Base-by-base conservation (phyloP, 1,284 basidiomycete genomes). In the Heterobasidion occidentale region DNA sequence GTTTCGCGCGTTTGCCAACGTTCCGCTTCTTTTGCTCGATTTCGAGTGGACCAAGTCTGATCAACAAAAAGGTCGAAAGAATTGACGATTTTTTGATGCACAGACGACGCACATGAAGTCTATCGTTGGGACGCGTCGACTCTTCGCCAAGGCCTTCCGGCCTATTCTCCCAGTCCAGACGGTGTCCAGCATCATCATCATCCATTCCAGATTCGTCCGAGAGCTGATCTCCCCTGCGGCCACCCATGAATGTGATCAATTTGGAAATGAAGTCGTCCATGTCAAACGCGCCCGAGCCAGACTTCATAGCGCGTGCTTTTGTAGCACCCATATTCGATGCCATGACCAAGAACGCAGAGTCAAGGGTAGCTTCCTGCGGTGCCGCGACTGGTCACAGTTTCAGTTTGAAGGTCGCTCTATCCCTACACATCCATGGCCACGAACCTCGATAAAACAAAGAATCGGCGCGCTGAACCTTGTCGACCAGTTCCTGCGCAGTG, bases 271-370 rank as follows among this genome's bases (percentile, higher is more conserved):
- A 93, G 58, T 94, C 91, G 59, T 92, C 90, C 36, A 88, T 74
- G 65, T 94, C 92, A 65, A 94, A 94, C 15, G 83, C 83, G 51
- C 88, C 86, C 0, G 81, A 80, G 55, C 89, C 90, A 1, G 90
- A 84, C 68, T 90, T 91, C 80, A 94, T 84, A n/a, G 86, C 83
- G 44, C 89, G 86, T 12, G 91, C 91, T 68, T 92, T 91, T 63
- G 85, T 81, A 1, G 88, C 86, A 56, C 84, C 78, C 64, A 87
- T 78, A 57, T 78, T 81, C 6, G 90, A 88, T 17, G 85, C 81
- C 64, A 79, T 79, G 0, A 88, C 68, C 8, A 92, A 78, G 47
- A 90, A 75, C n/a, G 77, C 75, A 0, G 90, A 90, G 68, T 92
- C 90, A 7, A 92, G 77, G 0, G 86, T 88, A 3, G 90, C 90